Evolutionary conservation across 2,329 filamentous ascomycete genomes (phyloP), one percentile per base, ranked within the genome.

Genomic region (Aureobasidium namibiae): DNA sequence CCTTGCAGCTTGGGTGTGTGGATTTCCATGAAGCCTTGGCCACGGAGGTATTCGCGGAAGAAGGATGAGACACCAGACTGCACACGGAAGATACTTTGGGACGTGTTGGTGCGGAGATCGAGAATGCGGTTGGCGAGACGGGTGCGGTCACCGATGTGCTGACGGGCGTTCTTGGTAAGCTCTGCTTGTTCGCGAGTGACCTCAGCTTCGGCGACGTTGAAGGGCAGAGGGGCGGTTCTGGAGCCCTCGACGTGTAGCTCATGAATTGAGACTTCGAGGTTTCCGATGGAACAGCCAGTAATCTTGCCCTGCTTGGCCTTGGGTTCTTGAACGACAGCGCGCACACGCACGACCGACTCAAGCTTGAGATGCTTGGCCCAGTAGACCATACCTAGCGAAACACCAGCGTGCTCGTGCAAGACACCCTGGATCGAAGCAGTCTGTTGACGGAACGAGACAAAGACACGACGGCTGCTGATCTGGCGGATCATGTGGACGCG

Each of bases 1-100:
- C 90, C 89, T 76, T 95, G 90, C 44, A 96, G 78, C 75, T 96
- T 96, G 2, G 92, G 92, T 0, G 90, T 95, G 70, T 96, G 90
- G 61, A 96, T 96, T 73, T 96, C 92, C 61, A 95, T 87, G 70
- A 96, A 96, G 16, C 85, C 87, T 63, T 87, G 79, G 2, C 81
- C 78, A 65, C 92, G 88, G 0, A 96, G 81, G 2, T 87, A 84
- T 10, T 81, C 74, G 50, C 92, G 88, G 80, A 96, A 96, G 26
- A 88, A 80, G 66, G 87, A 87, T 66, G 88, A 86, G 60, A 96
- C 84, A 26, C 84, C 86, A 4, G 90, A 88, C 65, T 94, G 89
- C 50, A 96, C 84, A 61, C 90, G 87, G 79, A 96, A 95, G 63
- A 96, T 87, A 34, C 88, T 85, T 71, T 96, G 91, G 50, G 91